Percentiles rank a stretch among this genome's conserved stretches.
These are phyloP conservation scores for Malus orientalis DNA, from an alignment of 306 rosid genomes.

Conservation along the genomic window DNA sequence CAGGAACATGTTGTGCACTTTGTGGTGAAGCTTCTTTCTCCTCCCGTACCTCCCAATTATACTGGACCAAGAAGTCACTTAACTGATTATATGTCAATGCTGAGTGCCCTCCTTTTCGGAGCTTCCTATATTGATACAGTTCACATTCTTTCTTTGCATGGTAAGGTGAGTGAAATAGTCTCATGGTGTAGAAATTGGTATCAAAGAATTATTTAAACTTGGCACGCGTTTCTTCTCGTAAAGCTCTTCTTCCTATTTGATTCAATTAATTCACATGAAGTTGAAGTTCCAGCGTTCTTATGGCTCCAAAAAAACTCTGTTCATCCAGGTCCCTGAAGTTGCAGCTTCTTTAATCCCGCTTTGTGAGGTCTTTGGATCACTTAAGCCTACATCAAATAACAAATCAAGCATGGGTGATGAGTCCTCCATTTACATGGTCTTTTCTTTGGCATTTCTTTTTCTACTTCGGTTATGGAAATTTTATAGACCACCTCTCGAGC, in stretches of 20 bases:
- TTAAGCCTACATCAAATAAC: slow-evolving; percentile 35
- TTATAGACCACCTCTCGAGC: slow-evolving; percentile 63
- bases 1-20: slow-evolving; percentile 71
- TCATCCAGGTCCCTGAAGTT: slow-evolving; percentile 57
- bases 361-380: slow-evolving; percentile 75
- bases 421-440: slow-evolving; percentile 50
- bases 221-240: background rate
- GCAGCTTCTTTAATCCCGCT: slow-evolving; percentile 63
- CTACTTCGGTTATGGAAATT: slow-evolving; percentile 76
- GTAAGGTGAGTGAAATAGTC: slow-evolving; percentile 42
- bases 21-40: slow-evolving; percentile 64
- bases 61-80: slow-evolving; percentile 46
- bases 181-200: background rate
- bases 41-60: slow-evolving; percentile 37
- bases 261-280: background rate
- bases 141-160: slow-evolving; percentile 71
- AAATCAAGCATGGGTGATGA: slow-evolving; percentile 36
- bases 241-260: background rate
- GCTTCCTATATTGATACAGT: slow-evolving; percentile 52
- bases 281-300: slow-evolving; percentile 16
- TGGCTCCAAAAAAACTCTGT: slow-evolving; percentile 12
- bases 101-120: slow-evolving; percentile 54
- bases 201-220: background rate
- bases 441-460: slow-evolving; percentile 66
- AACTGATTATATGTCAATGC: slow-evolving; percentile 49